These are phyloP conservation scores for Stemphylium vesicarium DNA, from an alignment of 2,329 filamentous ascomycete species.

Conservation along the genomic window DNA sequence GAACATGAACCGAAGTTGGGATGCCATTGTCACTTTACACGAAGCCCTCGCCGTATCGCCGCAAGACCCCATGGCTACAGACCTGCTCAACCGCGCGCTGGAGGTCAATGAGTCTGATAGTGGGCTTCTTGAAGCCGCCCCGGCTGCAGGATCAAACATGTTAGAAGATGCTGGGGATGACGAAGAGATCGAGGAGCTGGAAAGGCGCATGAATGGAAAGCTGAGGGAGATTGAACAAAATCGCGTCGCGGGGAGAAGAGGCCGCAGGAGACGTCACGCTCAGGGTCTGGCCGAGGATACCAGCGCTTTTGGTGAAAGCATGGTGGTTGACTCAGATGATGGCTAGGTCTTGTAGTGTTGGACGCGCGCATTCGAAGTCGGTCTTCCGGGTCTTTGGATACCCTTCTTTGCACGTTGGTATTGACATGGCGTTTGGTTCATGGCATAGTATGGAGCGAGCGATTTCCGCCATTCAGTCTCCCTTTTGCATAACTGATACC, in stretches of 20 bases:
- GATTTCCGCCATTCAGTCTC: neutral
- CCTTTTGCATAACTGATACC: no score
- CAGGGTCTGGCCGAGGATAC: conserved; percentile 55
- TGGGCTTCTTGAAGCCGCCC: conserved; percentile 3
- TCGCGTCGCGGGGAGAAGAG: conserved; percentile 62
- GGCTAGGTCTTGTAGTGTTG: neutral
- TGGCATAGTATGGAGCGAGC: conserved; percentile 10
- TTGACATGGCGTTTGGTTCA: conserved; percentile 1
- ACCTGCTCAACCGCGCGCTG: conserved; percentile 73
- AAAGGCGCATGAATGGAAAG: conserved; percentile 58
- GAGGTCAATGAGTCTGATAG: conserved; percentile 51
- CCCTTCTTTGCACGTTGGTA: neutral
- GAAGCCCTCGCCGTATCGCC: conserved; percentile 80
- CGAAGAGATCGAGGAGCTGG: conserved; percentile 58
- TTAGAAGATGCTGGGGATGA: conserved; percentile 22
- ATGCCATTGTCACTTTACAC: conserved; percentile 82
- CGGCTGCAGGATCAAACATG: neutral
- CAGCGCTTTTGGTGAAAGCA: conserved; percentile 53
- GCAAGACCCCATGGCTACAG: conserved; percentile 81
- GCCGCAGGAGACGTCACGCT: conserved; percentile 53
- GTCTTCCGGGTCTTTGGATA: neutral
- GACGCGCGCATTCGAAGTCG: neutral
- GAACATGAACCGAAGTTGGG: conserved; percentile 74
- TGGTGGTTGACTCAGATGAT: conserved; percentile 65
- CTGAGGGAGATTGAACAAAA: conserved; percentile 57